Evolutionary conservation across 768 basidiomycete genomes (phyloP), one percentile per base, ranked within the genome.

Genomic region (Omphalotus guepiniiformis): DNA sequence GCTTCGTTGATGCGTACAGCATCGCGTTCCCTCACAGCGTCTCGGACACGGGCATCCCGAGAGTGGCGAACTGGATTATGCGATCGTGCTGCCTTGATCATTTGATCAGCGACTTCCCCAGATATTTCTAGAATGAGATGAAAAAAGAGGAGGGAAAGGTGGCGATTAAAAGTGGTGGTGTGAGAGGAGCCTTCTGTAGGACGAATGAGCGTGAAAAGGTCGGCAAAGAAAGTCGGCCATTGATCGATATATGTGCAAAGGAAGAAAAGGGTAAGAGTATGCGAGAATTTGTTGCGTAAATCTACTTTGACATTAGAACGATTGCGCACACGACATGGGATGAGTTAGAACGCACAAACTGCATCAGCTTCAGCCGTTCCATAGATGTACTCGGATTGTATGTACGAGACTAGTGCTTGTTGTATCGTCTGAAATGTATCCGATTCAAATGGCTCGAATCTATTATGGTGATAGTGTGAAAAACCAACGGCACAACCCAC

Each of bases 81-180:
- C 35, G 80, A 63, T 42, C 94, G 75, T 12, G 93, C 94, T 41
- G 88, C 78, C 67, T 95, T 93, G 58, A 98, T 82, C 52, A 92
- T 81, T 58, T 91, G 88, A 69, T 99, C 96, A 41, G 92, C 92
- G n/a, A 98, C 88, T 65, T 99, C 96, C 11, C 89, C 88, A 0
- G 93, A 94, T 45, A 98, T 94, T 64, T 99, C 96, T 50, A 88
- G 82, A 36, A 99, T 75, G 55, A 97, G 75, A 58, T 89, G 93
- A 63, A 98, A 89, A 63, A 96, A 83, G 49, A 99, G 78, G 23
- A 93, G 75, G 18, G 88, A 88, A 26, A 95, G 79, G 58, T 94
- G 88, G 36, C 80, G 80, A 63, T 94, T 95, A 68, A 86, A 82
- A 21, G 78, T 72, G 32, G 78, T 69, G 53, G 74, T 69, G n/a